These are phyloP conservation scores for Kwoniella europaea DNA, from an alignment of 768 basidiomycete species.

Conservation along the genomic window DNA sequence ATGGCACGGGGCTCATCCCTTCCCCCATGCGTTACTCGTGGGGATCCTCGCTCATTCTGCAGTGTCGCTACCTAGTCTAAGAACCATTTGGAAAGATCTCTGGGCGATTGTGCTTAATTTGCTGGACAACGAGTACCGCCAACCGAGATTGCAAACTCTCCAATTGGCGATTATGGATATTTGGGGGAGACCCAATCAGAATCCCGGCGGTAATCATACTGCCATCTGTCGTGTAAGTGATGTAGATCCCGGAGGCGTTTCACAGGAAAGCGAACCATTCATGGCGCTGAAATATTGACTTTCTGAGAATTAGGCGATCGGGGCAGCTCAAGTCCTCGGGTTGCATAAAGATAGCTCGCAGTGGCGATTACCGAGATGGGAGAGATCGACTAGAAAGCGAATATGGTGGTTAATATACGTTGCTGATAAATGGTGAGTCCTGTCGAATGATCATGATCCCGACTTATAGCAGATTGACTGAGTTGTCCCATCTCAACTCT, in stretches of 20 bases:
- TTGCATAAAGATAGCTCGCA: neutral
- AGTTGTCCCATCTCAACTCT: neutral
- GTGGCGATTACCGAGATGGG: conserved; percentile 2
- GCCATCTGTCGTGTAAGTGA: neutral
- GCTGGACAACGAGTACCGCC: neutral
- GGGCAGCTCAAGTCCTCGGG: neutral
- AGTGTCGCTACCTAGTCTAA: neutral
- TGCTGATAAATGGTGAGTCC: neutral
- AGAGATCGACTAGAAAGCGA: neutral
- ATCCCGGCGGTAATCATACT: neutral
- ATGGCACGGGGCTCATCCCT: neutral
- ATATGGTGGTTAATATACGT: neutral
- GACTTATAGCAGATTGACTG: too few species aligned
- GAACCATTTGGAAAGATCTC: neutral
- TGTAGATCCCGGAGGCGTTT: neutral
- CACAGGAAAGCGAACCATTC: too few species aligned
- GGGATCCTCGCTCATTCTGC: conserved; percentile 5
- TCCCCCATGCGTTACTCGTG: neutral
- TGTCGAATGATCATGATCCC: too few species aligned
- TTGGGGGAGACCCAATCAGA: neutral
- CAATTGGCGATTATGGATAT: conserved; percentile 3
- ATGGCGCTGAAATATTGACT: too few species aligned
- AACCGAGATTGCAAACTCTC: neutral
- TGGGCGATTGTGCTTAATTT: neutral
- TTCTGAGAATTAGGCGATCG: neutral